A percentile compares a stretch with the other conserved stretches of the same genome.
Evolutionary conservation across 176 grass and related monocot species (phyloP).

Genomic region (Melocanna baccifera): DNA sequence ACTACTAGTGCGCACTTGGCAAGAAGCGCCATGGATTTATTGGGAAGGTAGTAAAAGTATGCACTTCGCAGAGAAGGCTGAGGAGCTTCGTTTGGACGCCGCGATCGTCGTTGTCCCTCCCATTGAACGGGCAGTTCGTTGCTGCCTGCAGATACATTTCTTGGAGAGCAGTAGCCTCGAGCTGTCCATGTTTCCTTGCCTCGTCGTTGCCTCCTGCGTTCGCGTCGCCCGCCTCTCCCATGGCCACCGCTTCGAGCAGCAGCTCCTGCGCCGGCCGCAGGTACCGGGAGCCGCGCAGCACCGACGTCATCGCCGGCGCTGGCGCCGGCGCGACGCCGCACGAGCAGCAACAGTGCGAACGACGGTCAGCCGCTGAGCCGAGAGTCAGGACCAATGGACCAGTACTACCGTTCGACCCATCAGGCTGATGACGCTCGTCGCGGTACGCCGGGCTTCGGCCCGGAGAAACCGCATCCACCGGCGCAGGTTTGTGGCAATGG

Average conservation of each 20-base stretch:
- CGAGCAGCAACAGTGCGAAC: not conserved
- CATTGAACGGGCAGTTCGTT: constrained; percentile 14
- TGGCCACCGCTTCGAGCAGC: constrained; percentile 60
- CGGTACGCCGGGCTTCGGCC: no score
- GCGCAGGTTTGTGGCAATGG: not conserved
- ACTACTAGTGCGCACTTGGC: not conserved
- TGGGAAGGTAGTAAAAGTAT: not conserved
- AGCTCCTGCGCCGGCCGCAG: constrained; percentile 75
- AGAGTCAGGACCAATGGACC: constrained; percentile 54
- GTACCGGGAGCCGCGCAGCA: constrained; percentile 53
- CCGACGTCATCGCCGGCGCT: constrained; percentile 18
- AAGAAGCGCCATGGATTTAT: not conserved
- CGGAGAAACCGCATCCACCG: not conserved
- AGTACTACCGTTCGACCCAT: not conserved
- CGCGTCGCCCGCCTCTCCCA: constrained; percentile 33
- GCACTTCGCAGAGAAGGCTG: constrained; percentile 73
- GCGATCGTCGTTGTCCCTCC: constrained; percentile 9
- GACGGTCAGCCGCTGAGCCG: constrained; percentile 27
- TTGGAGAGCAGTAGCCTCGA: not conserved
- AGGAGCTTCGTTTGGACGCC: constrained; percentile 70
- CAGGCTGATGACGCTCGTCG: not conserved
- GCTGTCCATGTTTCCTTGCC: constrained; percentile 18
- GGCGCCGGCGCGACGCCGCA: not conserved
- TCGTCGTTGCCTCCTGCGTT: not conserved
- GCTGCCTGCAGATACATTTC: not conserved